These are phyloP conservation scores for Aspergillus terreus DNA, from an alignment of 2,329 filamentous ascomycete species.

Conservation along the genomic window DNA sequence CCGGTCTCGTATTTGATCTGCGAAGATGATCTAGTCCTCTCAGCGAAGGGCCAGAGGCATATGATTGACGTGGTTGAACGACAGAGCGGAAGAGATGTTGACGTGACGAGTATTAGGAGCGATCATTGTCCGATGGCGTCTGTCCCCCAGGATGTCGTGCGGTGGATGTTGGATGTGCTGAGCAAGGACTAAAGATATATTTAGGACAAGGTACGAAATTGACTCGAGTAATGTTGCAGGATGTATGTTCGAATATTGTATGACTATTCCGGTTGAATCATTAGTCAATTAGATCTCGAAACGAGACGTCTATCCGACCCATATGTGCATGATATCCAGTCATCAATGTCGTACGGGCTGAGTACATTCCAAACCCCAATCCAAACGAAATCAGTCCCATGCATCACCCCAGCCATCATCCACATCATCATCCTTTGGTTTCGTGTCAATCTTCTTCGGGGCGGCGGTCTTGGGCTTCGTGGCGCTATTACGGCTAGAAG, in stretches of 20 bases:
- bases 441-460: slow-evolving; percentile 66
- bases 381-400: slow-evolving; percentile 37
- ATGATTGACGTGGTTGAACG: neutral
- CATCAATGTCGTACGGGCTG: neutral
- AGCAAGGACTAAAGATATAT: neutral
- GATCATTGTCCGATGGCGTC: neutral
- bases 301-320: neutral
- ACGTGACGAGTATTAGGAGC: slow-evolving; percentile 1
- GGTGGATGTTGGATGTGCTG: neutral
- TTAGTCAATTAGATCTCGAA: neutral
- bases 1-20: slow-evolving; percentile 1
- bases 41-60: neutral
- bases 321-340: slow-evolving; percentile 7
- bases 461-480: slow-evolving; percentile 48
- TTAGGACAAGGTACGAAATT: no score
- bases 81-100: neutral
- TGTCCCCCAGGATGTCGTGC: neutral
- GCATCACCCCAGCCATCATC: slow-evolving; percentile 50
- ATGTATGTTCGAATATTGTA: neutral
- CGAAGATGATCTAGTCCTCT: neutral
- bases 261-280: slow-evolving; percentile 1
- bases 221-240: neutral
- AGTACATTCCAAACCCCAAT: neutral
- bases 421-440: slow-evolving; percentile 47
- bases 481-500: slow-evolving; percentile 33